Evolutionary conservation across 2,329 filamentous ascomycete species (phyloP).

Genomic region (Fusarium nodosum): DNA sequence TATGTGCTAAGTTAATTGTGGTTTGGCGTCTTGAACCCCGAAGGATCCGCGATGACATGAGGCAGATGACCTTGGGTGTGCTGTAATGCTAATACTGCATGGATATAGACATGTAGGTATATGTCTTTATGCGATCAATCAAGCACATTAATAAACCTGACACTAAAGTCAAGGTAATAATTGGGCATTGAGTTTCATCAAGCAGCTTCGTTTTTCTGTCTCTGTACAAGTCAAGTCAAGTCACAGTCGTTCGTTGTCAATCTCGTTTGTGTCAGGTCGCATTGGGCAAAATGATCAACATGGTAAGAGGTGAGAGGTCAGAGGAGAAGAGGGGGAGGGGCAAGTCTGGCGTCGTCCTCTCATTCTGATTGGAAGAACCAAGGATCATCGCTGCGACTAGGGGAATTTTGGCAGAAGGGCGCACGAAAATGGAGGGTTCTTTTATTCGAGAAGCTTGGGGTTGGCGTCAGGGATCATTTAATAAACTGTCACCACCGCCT

Average conservation of each 20-base stretch:
- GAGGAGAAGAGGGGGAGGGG: slow-evolving; percentile 10
- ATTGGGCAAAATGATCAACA: slow-evolving; percentile 38
- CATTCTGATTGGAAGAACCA: slow-evolving; percentile 17
- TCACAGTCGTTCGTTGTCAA: background rate
- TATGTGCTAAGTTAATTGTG: slow-evolving; percentile 16
- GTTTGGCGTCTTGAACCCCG: slow-evolving; percentile 39
- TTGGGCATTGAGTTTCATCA: background rate
- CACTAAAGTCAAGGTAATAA: background rate
- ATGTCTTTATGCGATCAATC: background rate
- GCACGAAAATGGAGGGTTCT: slow-evolving; percentile 34
- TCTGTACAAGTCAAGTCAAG: background rate
- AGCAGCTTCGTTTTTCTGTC: background rate
- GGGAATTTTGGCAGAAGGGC: slow-evolving; percentile 33
- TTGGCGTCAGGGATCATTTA: slow-evolving; percentile 28
- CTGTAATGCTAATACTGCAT: background rate
- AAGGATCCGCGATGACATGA: slow-evolving; percentile 45
- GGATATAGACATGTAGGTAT: background rate
- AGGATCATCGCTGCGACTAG: slow-evolving; percentile 38
- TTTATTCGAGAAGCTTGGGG: slow-evolving; percentile 44
- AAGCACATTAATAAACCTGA: background rate
- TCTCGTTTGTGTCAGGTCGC: slow-evolving; percentile 19
- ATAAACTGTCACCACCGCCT: slow-evolving; percentile 16
- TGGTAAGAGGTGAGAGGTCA: slow-evolving; percentile 27
- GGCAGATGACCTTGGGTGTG: slow-evolving; percentile 32
- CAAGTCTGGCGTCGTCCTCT: slow-evolving; percentile 1